phyloP scores from a whole-genome alignment of 345 rosid genomes.

The Chamaenerion angustifolium region DNA sequence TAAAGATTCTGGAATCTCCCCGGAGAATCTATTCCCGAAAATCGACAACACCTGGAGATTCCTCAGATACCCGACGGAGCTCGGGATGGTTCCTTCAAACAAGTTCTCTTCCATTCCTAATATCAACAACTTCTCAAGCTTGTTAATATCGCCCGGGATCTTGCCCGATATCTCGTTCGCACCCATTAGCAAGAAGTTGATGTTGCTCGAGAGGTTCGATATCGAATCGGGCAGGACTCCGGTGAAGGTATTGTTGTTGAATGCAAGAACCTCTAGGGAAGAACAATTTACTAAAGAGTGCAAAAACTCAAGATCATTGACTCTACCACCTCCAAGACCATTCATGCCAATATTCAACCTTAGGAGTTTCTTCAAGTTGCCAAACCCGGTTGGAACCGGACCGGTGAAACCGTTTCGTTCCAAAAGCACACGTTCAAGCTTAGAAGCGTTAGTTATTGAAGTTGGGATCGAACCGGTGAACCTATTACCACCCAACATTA shows the following conservation, averaged over 20 bases:
- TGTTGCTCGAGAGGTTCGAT: constrained; percentile 13
- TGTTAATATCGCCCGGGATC: constrained; percentile 11
- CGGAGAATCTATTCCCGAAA: constrained; percentile 16
- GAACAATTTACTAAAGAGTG: constrained; percentile 17
- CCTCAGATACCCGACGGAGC: constrained; percentile 9
- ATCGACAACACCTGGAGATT: constrained; percentile 15
- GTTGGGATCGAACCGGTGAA: constrained; percentile 16
- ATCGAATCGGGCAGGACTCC: constrained; percentile 13
- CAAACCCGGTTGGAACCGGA: constrained; percentile 16
- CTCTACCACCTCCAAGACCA: constrained; percentile 10
- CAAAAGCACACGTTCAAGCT: constrained; percentile 6
- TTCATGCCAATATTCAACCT: constrained; percentile 12
- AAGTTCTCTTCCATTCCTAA: constrained; percentile 13
- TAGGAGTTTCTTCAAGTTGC: constrained; percentile 11
- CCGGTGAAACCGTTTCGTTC: constrained; percentile 1
- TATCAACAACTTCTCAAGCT: constrained; percentile 6
- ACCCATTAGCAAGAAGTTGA: constrained; percentile 9
- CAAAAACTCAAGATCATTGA: constrained; percentile 17
- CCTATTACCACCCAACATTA: constrained; percentile 8
- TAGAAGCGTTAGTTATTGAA: constrained; percentile 13
- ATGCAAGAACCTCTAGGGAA: constrained; percentile 10
- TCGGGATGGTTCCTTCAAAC: constrained; percentile 14
- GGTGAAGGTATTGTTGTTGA: constrained; percentile 10
- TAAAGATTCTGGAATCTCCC: constrained; percentile 29
- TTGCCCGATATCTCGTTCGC: constrained; percentile 13